Conservation (phyloP, 2,329 filamentous ascomycete species). For the Fusarium chuoi region DNA sequence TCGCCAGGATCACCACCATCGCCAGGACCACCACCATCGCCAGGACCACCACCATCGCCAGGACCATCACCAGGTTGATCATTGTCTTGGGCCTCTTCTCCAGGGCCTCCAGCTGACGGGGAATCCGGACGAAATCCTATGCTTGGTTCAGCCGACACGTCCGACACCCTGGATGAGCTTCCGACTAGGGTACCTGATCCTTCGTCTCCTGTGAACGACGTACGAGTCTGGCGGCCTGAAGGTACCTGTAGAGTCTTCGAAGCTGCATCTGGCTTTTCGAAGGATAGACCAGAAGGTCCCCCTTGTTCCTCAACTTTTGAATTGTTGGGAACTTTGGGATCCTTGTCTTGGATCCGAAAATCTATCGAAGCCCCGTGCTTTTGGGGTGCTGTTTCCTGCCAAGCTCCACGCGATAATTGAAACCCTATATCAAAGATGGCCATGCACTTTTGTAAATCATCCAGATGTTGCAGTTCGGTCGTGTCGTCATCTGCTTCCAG, state of each 20-base stretch:
- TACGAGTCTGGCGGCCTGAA: background rate
- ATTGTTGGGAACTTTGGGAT: background rate
- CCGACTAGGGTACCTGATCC: background rate
- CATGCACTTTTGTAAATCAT: background rate
- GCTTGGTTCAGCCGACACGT: background rate
- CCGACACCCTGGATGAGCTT: background rate
- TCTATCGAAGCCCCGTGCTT: background rate
- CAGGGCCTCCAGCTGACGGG: background rate
- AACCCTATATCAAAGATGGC: background rate
- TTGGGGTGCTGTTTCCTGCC: background rate
- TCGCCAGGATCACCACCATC: background rate
- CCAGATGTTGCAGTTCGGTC: background rate
- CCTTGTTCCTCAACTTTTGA: background rate
- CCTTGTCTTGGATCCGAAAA: background rate
- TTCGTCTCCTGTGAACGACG: background rate
- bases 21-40: too few species aligned
- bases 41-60: background rate
- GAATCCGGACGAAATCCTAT: background rate
- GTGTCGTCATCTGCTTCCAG: background rate
- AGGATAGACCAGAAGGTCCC: background rate
- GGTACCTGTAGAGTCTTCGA: background rate
- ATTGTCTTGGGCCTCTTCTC: background rate
- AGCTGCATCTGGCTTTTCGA: background rate
- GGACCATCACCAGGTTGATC: background rate
- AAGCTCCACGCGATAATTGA: background rate